phyloP scores from a whole-genome alignment of 257 asterid species.

The Solanum bulbocastanum region DNA sequence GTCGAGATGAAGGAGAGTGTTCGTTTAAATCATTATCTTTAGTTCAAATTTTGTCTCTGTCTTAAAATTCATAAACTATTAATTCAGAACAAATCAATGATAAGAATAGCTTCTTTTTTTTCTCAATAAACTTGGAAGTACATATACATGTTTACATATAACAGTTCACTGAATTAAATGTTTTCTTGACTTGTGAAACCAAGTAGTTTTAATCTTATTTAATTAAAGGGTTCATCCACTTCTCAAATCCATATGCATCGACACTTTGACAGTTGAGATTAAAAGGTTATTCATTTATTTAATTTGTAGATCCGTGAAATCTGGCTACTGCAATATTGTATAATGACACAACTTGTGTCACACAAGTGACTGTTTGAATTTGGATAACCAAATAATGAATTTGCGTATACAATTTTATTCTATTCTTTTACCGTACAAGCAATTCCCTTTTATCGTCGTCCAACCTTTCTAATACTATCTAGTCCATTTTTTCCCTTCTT shows the following conservation, averaged over 20 bases:
- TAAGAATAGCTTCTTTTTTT: neutral
- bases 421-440: neutral
- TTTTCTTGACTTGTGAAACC: neutral
- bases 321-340: neutral
- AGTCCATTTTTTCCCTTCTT: neutral
- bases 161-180: neutral
- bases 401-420: neutral
- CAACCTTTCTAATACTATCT: neutral
- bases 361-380: neutral
- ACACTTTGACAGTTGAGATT: neutral
- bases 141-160: neutral
- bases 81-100: neutral
- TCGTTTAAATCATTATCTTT: neutral
- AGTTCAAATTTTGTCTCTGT: neutral
- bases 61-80: neutral
- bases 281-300: neutral
- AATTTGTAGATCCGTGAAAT: neutral
- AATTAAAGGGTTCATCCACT: neutral
- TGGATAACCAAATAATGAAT: neutral
- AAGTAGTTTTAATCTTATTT: neutral
- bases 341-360: neutral
- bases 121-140: neutral
- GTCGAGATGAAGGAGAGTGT: neutral
- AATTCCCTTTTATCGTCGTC: rapidly evolving
- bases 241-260: neutral